phyloP scores from a whole-genome alignment of 2,329 filamentous ascomycete species.

The Diaporthe aspalathi region DNA sequence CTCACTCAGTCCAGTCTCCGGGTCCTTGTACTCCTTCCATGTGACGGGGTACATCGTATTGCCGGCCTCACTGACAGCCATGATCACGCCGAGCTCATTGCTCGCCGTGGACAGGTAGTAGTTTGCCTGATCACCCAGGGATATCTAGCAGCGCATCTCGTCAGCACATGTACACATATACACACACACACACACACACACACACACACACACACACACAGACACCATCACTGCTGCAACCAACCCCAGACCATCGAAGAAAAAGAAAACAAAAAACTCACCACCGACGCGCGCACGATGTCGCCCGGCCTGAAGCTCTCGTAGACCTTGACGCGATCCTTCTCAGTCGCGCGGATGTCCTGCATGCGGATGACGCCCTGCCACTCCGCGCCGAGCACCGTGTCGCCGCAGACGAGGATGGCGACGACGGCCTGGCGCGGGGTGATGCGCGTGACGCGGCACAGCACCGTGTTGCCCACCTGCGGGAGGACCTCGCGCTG shows the following conservation, averaged over 20 bases:
- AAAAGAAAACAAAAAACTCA: constrained; percentile 53
- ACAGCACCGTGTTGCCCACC: constrained; percentile 83
- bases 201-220: too few relatives aligned
- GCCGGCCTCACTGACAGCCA: constrained; percentile 88
- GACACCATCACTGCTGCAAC: too few relatives aligned
- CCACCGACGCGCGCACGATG: constrained; percentile 86
- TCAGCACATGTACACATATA: not conserved
- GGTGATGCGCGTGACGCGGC: constrained; percentile 85
- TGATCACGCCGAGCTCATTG: constrained; percentile 93
- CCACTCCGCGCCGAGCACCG: constrained; percentile 81
- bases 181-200: not conserved
- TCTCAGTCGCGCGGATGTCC: constrained; percentile 94
- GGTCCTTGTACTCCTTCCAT: constrained; percentile 95
- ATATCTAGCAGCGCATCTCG: constrained; percentile 67
- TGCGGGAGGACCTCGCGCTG: constrained; percentile 82
- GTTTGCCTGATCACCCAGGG: constrained; percentile 90
- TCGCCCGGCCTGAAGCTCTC: constrained; percentile 94
- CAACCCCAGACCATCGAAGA: too few relatives aligned
- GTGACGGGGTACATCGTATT: constrained; percentile 93
- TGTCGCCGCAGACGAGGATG: constrained; percentile 84
- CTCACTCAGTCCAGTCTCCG: constrained; percentile 80
- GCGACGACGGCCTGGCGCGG: constrained; percentile 86
- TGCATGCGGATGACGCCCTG: constrained; percentile 87
- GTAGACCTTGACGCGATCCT: constrained; percentile 91
- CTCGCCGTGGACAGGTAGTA: constrained; percentile 95